These are phyloP conservation scores for Tuber aestivum DNA, from an alignment of 495 filamentous ascomycete species.

Conservation along the genomic window DNA sequence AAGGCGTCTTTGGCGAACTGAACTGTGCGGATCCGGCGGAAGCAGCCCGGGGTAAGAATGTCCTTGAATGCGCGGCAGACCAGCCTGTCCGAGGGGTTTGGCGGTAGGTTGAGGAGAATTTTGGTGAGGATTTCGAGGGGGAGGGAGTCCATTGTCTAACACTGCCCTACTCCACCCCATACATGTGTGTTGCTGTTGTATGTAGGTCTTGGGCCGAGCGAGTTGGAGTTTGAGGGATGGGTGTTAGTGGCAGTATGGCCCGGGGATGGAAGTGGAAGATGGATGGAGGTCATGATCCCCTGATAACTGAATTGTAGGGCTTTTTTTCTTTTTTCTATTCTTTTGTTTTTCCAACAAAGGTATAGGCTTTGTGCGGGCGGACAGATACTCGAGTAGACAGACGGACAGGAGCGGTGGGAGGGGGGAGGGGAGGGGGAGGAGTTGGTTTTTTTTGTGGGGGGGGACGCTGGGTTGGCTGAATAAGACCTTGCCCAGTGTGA, in stretches of 20 bases:
- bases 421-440: neutral
- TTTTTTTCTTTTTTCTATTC: neutral
- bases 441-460: neutral
- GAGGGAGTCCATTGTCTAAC: conserved; percentile 1
- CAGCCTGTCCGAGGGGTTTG: conserved; percentile 13
- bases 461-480: neutral
- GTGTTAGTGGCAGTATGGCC: neutral
- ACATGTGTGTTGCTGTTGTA: neutral
- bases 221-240: neutral
- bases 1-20: conserved; percentile 26
- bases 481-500: neutral
- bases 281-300: neutral
- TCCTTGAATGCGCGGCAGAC: conserved; percentile 30
- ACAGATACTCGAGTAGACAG: too few species aligned
- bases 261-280: neutral
- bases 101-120: neutral
- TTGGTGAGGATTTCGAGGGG: conserved; percentile 5
- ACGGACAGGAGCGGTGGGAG: neutral
- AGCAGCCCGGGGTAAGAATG: conserved; percentile 20
- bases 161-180: neutral
- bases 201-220: neutral
- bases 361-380: neutral
- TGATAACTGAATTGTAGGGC: neutral
- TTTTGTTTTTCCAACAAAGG: neutral
- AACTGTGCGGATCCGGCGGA: conserved; percentile 23